These are phyloP conservation scores for Jackrogersella multiformis DNA, from an alignment of 495 filamentous ascomycete genomes.

Conservation along the genomic window DNA sequence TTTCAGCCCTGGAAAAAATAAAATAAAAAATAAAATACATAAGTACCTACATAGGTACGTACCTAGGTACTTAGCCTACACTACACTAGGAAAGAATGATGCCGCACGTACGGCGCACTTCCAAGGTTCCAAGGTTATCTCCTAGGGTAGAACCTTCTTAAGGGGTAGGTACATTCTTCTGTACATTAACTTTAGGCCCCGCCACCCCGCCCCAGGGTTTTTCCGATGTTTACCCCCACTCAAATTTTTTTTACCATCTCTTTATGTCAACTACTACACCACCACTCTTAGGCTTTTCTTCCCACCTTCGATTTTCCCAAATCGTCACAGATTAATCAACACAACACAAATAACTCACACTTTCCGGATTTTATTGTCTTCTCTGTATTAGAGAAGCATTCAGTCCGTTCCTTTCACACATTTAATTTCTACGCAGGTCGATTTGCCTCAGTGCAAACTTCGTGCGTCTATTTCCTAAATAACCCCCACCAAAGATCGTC, in stretches of 20 bases:
- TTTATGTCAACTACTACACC: constrained; percentile 18
- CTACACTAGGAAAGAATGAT: too few species aligned
- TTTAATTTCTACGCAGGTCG: constrained; percentile 53
- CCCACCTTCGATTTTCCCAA: constrained; percentile 44
- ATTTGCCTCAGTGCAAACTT: constrained; percentile 50
- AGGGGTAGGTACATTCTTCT: not conserved
- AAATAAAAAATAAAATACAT: too few species aligned
- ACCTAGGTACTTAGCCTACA: too few species aligned
- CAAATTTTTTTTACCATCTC: constrained; percentile 48
- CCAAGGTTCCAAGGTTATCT: too few species aligned
- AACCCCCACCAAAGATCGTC: constrained; percentile 55
- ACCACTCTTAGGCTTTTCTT: constrained; percentile 42
- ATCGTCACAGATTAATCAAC: constrained; percentile 47
- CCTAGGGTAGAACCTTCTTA: constrained; percentile 27
- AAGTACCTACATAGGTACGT: too few species aligned
- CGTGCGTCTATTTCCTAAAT: constrained; percentile 53
- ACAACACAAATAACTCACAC: constrained; percentile 33
- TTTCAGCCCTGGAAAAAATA: too few species aligned
- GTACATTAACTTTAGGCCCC: constrained; percentile 20
- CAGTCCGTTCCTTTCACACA: constrained; percentile 53
- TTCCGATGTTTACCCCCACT: constrained; percentile 47
- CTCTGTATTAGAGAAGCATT: constrained; percentile 49
- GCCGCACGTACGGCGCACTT: too few species aligned
- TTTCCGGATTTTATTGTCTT: constrained; percentile 59
- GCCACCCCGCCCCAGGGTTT: constrained; percentile 44